Conservation (phyloP, 805 yeast genomes). For the Cyberlindnera euphorbiiphila region DNA sequence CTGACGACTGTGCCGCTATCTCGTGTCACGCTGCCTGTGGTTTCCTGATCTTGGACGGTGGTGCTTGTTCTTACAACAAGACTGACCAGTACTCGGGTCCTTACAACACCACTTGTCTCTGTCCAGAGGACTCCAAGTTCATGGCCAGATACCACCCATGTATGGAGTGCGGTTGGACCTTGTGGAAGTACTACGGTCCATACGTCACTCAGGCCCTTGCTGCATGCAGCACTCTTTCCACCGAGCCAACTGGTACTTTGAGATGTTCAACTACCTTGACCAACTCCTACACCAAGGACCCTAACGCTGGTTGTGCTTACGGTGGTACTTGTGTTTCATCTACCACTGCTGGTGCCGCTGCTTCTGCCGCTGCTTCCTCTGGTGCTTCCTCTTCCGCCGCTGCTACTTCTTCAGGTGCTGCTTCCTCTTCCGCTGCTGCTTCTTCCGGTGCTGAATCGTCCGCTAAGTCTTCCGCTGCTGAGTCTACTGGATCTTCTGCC, state of each 20-base stretch:
- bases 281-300: conserved; percentile 20
- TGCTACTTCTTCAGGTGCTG: conserved; percentile 8
- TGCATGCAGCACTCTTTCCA: conserved; percentile 29
- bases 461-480: conserved; percentile 5
- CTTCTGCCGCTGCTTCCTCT: conserved; percentile 4
- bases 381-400: conserved; percentile 13
- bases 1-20: conserved; percentile 30
- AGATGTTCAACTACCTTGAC: conserved; percentile 28
- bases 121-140: conserved; percentile 30
- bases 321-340: conserved; percentile 19
- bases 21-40: conserved; percentile 36
- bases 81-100: conserved; percentile 27
- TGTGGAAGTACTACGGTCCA: conserved; percentile 35
- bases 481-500: conserved; percentile 10
- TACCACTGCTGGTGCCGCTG: conserved; percentile 4
- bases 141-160: conserved; percentile 29
- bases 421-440: conserved; percentile 8
- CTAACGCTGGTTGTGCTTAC: conserved; percentile 16
- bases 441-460: conserved; percentile 3
- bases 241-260: conserved; percentile 37
- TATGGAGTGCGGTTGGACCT: conserved; percentile 39
- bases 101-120: conserved; percentile 32
- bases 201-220: conserved; percentile 31
- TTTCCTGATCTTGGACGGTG: conserved; percentile 30
- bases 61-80: conserved; percentile 25